phyloP scores from a whole-genome alignment of 768 basidiomycete species.

The Gautieria morchelliformis region DNA sequence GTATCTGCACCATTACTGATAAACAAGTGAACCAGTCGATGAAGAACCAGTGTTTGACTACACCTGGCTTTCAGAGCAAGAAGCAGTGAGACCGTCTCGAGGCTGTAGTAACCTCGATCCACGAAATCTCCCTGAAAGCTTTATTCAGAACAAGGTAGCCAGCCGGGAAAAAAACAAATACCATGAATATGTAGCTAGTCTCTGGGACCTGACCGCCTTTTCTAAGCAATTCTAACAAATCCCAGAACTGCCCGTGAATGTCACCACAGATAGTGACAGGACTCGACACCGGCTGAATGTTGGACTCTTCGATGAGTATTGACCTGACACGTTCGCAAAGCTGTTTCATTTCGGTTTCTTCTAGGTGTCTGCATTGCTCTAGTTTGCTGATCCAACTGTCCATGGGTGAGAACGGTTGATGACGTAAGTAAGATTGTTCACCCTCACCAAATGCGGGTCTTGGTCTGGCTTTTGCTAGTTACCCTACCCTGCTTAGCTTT shows the following conservation, averaged over 20 bases:
- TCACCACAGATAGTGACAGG: constrained; percentile 95
- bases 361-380: constrained; percentile 75
- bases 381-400: constrained; percentile 88
- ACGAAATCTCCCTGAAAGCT: constrained; percentile 86
- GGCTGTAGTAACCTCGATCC: constrained; percentile 90
- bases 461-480: not conserved
- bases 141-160: constrained; percentile 8
- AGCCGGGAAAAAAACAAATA: constrained; percentile 38
- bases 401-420: not conserved
- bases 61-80: constrained; percentile 85
- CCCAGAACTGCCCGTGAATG: constrained; percentile 98
- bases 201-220: constrained; percentile 81
- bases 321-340: constrained; percentile 86
- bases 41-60: constrained; percentile 1
- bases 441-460: constrained; percentile 13
- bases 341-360: constrained; percentile 86
- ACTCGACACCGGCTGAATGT: constrained; percentile 91
- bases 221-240: constrained; percentile 80
- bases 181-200: constrained; percentile 95
- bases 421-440: constrained; percentile 3
- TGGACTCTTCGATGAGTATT: constrained; percentile 91
- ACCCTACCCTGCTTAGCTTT: constrained; percentile 27
- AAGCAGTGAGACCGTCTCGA: constrained; percentile 88
- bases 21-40: not conserved
- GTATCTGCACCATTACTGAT: constrained; percentile 43